Evolutionary conservation across 2,329 filamentous ascomycete genomes (phyloP).

Genomic region (Orbilia ellipsospora): DNA sequence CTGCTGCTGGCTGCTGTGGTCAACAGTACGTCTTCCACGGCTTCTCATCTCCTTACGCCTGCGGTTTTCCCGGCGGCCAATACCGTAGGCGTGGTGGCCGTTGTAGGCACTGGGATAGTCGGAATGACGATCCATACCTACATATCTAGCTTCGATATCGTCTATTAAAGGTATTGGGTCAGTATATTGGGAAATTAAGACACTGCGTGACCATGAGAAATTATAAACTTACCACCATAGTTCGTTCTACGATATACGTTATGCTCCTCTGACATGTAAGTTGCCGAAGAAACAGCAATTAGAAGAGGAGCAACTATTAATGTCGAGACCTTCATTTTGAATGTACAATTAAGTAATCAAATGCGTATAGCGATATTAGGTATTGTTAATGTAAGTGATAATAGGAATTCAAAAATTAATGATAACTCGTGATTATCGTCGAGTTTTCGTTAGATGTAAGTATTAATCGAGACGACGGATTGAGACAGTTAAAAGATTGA

Average conservation of each 20-base stretch:
- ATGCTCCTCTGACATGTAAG: not conserved
- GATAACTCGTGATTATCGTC: too few species aligned
- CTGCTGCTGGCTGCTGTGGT: too few species aligned
- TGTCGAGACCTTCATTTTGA: constrained; percentile 13
- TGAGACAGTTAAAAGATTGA: not conserved
- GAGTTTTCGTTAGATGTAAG: too few species aligned
- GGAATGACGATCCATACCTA: not conserved
- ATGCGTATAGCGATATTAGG: not conserved
- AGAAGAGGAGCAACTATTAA: constrained; percentile 11
- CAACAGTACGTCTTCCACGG: constrained; percentile 1
- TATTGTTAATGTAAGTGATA: not conserved
- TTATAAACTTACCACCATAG: too few species aligned
- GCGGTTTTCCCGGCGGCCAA: not conserved
- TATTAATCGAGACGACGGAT: not conserved
- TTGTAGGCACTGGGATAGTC: not conserved
- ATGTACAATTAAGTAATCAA: not conserved
- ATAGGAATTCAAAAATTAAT: too few species aligned
- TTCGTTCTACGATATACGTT: too few species aligned
- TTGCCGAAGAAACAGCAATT: constrained; percentile 8
- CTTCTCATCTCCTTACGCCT: not conserved
- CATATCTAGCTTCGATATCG: constrained; percentile 5
- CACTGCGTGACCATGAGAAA: too few species aligned
- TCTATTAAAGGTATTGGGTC: not conserved
- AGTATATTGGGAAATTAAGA: too few species aligned
- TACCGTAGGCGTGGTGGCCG: not conserved